Evolutionary conservation across 208 protist genomes (phyloP).

Genomic region (Lotmaria passim): DNA sequence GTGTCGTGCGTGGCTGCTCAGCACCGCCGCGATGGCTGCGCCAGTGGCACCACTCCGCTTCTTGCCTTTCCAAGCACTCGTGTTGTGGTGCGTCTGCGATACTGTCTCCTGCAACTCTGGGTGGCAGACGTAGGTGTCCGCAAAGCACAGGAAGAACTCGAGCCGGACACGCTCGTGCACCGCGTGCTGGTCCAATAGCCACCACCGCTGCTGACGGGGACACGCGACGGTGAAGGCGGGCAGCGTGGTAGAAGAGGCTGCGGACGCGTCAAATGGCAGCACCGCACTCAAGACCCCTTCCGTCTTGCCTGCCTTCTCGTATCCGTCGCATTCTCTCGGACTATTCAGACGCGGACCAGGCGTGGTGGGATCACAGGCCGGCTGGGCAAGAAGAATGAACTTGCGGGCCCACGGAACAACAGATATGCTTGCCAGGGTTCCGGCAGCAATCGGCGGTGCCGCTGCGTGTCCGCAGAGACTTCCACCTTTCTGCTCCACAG

Average conservation of each 20-base stretch:
- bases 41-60: neutral
- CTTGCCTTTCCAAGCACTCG: neutral
- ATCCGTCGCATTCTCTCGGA: neutral
- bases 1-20: constrained; percentile 15
- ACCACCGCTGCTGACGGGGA: constrained; percentile 26
- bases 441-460: constrained; percentile 11
- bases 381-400: constrained; percentile 33
- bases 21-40: neutral
- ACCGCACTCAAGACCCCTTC: no score
- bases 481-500: neutral
- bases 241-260: neutral
- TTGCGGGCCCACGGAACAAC: constrained; percentile 45
- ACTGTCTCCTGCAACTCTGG: neutral
- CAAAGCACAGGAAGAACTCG: constrained; percentile 70
- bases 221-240: neutral
- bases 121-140: constrained; percentile 73
- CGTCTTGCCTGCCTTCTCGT: neutral
- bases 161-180: constrained; percentile 79
- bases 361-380: neutral
- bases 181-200: constrained; percentile 77
- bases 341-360: neutral
- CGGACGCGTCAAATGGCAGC: no score
- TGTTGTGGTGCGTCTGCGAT: neutral
- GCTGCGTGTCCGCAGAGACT: neutral
- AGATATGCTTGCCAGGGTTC: neutral